Base-by-base conservation (phyloP, 352 stramenopile species). In the Elongisporangium anandrum region DNA sequence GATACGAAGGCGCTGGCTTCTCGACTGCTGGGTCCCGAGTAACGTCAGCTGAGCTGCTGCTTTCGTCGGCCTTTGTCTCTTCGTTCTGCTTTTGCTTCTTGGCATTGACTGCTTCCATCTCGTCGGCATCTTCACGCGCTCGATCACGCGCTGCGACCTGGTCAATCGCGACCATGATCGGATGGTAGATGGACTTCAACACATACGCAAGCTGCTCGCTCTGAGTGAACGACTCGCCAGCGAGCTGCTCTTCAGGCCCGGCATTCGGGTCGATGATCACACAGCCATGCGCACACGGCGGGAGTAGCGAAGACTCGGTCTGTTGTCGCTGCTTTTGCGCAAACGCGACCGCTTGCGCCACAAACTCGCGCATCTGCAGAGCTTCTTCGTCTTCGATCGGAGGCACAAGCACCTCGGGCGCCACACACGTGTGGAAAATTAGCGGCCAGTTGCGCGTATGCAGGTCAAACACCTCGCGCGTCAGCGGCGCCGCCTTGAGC, bases 341-440 rank as follows among this genome's bases (percentile, higher is more conserved):
- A 8, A 41, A 41, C 29, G 29, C 29, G 29, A 41, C 29, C 5
- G 29, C 29, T 8, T 41, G 29, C 1, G 24, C 22, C 24, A 26
- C 73, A 52, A 56, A 55, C 9, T 39, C 48, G 64, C 77, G 69
- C 52, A 73, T 69, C 0, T 57, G 57, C 13, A 59, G 15, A 17
- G 66, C 69, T 39, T 90, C 84, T 0, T 61, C 21, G 0, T 79
- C 61, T 20, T 68, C 65, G 54, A 90, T 80, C 3, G 69, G 68
- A 49, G 83, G 68, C 23, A 61, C 61, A 26, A 64, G 68, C 49
- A 63, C 54, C 24, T 85, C 74, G 3, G 83, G 73, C 15, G 58
- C 54, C 23, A 89, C 76, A 50, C 81, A 90, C 17, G 79, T 73
- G 64, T 93, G 84, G 69, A 93, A 93, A 50, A 93, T 88, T 12